phyloP scores from a whole-genome alignment of 2,329 filamentous ascomycete species.

The Trematosphaeria pertusa region DNA sequence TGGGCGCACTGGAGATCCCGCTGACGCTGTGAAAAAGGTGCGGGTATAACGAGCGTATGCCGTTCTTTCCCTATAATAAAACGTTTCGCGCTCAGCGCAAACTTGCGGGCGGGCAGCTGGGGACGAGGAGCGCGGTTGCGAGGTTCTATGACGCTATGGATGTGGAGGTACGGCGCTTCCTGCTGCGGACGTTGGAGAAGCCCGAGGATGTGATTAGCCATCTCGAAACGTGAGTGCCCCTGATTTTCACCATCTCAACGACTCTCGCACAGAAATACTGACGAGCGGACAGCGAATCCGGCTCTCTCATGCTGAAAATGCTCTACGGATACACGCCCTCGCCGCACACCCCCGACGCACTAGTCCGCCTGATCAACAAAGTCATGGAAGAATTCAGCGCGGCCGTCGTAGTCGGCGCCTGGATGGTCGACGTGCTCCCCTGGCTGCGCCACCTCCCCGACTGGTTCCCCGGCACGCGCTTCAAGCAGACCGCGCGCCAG shows the following conservation, averaged over 20 bases:
- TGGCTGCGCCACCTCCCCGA: constrained; percentile 51
- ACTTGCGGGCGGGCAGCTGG: background rate
- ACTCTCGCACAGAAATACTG: constrained; percentile 42
- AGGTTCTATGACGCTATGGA: background rate
- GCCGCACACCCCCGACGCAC: constrained; percentile 26
- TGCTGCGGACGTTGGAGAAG: too few species aligned
- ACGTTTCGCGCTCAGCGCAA: background rate
- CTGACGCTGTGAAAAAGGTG: background rate
- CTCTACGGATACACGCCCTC: too few species aligned
- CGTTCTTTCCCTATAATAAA: background rate
- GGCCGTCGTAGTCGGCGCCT: constrained; percentile 40
- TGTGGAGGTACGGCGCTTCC: constrained; percentile 1
- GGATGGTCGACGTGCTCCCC: constrained; percentile 54
- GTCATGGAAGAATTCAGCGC: constrained; percentile 18
- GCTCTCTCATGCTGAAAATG: constrained; percentile 48
- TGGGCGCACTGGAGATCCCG: too few species aligned
- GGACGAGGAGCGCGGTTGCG: background rate
- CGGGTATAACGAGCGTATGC: background rate
- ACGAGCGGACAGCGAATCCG: constrained; percentile 48
- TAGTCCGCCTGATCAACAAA: too few species aligned
- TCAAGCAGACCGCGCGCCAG: constrained; percentile 20
- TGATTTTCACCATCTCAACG: constrained; percentile 24
- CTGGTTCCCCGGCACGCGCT: constrained; percentile 41
- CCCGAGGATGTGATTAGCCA: too few species aligned
- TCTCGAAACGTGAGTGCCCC: too few species aligned